phyloP scores from a whole-genome alignment of 2,329 filamentous ascomycete genomes.

The Triangularia setosa region DNA sequence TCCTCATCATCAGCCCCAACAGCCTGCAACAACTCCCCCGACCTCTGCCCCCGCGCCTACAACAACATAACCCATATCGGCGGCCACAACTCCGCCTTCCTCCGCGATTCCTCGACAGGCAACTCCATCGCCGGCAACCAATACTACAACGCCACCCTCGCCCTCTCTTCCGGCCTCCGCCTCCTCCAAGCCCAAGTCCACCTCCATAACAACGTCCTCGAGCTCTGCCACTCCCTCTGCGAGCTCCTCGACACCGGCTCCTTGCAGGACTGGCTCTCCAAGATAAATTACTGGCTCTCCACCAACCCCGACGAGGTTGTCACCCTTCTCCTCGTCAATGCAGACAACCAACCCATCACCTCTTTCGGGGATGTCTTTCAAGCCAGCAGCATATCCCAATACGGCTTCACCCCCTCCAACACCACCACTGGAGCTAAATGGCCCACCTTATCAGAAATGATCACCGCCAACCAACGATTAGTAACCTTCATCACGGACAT shows the following conservation, averaged over 20 bases:
- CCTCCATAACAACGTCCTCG: constrained; percentile 52
- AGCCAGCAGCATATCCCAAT: constrained; percentile 54
- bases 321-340: constrained; percentile 70
- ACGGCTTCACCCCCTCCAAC: constrained; percentile 56
- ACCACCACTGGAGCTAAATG: constrained; percentile 38
- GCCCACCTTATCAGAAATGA: constrained; percentile 70
- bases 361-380: constrained; percentile 54
- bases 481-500: constrained; percentile 65
- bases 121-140: constrained; percentile 68
- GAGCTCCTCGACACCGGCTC: constrained; percentile 64
- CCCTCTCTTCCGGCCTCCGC: constrained; percentile 67
- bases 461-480: constrained; percentile 59
- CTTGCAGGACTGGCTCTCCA: constrained; percentile 58
- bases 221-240: constrained; percentile 69
- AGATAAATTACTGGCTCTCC: constrained; percentile 67
- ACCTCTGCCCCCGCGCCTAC: constrained; percentile 67
- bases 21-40: constrained; percentile 77
- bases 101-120: constrained; percentile 58
- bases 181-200: constrained; percentile 71
- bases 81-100: constrained; percentile 70
- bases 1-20: constrained; percentile 19
- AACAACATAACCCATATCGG: constrained; percentile 75
- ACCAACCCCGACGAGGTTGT: constrained; percentile 69
- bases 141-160: constrained; percentile 66
- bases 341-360: constrained; percentile 52